A percentile compares a stretch with the other conserved stretches of the same genome.
These are phyloP conservation scores for Meira miltonrushii DNA, from an alignment of 1,284 basidiomycete genomes.

Conservation along the genomic window DNA sequence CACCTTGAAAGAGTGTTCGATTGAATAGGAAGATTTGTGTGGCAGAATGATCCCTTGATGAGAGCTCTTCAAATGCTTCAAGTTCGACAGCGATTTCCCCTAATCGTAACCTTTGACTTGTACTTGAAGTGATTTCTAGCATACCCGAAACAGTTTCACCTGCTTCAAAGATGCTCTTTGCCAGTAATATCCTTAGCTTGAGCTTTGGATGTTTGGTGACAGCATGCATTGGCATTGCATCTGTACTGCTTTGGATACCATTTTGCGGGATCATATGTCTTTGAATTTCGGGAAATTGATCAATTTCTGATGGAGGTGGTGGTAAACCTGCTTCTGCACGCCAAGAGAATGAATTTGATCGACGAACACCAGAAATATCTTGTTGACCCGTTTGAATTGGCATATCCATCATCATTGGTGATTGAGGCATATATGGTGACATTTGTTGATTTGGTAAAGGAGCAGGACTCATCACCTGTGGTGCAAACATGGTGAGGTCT, in stretches of 20 bases:
- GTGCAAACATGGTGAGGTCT: constrained; percentile 6
- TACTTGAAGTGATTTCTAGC: constrained; percentile 42
- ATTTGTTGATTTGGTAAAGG: neutral
- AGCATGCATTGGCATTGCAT: constrained; percentile 28
- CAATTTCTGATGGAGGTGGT: constrained; percentile 27
- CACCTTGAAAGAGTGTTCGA: constrained; percentile 43
- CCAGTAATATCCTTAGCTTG: constrained; percentile 33
- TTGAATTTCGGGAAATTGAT: constrained; percentile 12
- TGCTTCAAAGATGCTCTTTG: constrained; percentile 34
- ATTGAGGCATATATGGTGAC: neutral
- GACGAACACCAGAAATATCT: neutral
- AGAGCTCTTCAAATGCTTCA: constrained; percentile 36
- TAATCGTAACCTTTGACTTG: constrained; percentile 35
- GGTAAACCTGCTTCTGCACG: constrained; percentile 31
- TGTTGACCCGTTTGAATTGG: neutral
- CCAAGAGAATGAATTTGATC: constrained; percentile 28
- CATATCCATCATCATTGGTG: neutral
- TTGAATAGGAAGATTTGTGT: constrained; percentile 45
- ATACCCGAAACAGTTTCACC: constrained; percentile 35
- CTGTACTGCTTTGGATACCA: neutral
- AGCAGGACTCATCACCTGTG: constrained; percentile 1
- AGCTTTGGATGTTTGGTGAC: constrained; percentile 46
- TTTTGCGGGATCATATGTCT: neutral
- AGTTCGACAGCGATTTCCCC: constrained; percentile 45
- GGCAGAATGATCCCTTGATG: constrained; percentile 42